Evolutionary conservation across 2,329 filamentous ascomycete species (phyloP), one percentile per base, ranked within the genome.

Genomic region (Tolypocladium inflatum): DNA sequence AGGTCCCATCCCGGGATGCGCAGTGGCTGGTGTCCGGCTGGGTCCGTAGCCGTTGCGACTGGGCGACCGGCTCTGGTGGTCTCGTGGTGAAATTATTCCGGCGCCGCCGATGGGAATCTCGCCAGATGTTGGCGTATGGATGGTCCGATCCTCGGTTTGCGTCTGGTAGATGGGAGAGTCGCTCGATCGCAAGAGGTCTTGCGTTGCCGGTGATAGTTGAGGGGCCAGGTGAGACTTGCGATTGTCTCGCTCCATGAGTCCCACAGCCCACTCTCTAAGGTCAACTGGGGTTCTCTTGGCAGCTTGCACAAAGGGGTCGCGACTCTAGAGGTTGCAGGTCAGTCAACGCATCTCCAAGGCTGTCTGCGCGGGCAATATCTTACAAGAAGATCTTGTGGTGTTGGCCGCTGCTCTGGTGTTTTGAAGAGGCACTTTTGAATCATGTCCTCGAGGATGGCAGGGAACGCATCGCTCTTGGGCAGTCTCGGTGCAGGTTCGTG

Each of bases 401-500:
- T 97, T 55, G 93, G 94, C 56, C 94, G 85, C 68, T 90, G 85
- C 60, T 92, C 89, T 0, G 94, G 90, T 61, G 89, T 86, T 77
- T 99, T 99, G 72, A 87, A 86, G 63, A 99, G 77, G 74, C 94
- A 99, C 73, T 95, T 96, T 64, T 94, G 91, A 59, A 97, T 93
- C 85, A 97, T 96, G 63, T 97, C 91, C 66, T 97, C 93, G 53
- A 99, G 76, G 63, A 97, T 97, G 35, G 86, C 84, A 1, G 94
- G 94, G 79, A 99, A 99, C 2, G 94, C 94, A 70, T 97, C 94
- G 69, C 92, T 97, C 83, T 97, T 96, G 48, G 94, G 94, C 55
- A 99, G 81, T 70, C 85, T 92, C 1, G 94, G 94, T 4, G 94
- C 91, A 4, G 92, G 91, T 73, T 99, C 94, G 70, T 97, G 89